phyloP scores from a whole-genome alignment of 148 eudicot species.

The Heliamphora exappendiculata region DNA sequence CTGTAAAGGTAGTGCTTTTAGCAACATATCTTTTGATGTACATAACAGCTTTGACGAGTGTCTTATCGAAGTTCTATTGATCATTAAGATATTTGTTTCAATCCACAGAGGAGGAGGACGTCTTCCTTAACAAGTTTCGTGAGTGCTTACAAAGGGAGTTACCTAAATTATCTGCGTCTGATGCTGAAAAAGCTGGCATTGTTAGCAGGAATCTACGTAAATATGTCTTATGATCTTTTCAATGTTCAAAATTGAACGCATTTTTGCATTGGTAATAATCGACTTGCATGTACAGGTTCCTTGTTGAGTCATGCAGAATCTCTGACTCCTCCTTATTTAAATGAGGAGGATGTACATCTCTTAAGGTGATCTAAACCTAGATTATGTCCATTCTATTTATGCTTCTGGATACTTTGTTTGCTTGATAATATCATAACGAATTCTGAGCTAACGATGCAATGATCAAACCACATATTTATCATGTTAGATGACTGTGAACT shows the following conservation, averaged over 20 bases:
- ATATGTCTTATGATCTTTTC: constrained; percentile 8
- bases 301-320: constrained; percentile 88
- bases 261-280: constrained; percentile 13
- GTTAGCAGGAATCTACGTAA: constrained; percentile 76
- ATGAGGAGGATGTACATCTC: constrained; percentile 89
- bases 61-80: constrained; percentile 2
- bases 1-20: constrained; percentile 55
- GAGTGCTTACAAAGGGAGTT: constrained; percentile 48
- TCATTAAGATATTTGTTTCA: constrained; percentile 14
- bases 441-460: neutral
- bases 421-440: neutral
- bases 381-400: neutral
- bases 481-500: too few relatives aligned
- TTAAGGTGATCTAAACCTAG: constrained; percentile 48
- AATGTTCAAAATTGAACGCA: neutral
- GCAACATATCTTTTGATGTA: constrained; percentile 5
- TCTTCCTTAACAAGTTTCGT: constrained; percentile 72
- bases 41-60: neutral
- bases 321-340: constrained; percentile 64
- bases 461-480: neutral
- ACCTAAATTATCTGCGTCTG: constrained; percentile 29
- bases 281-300: constrained; percentile 53
- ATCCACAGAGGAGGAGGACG: constrained; percentile 76
- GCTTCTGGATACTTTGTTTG: neutral
- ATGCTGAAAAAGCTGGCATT: constrained; percentile 39